Conservation (phyloP, 371 early-diverging fungal species). For the Fennellomyces sp. region DNA sequence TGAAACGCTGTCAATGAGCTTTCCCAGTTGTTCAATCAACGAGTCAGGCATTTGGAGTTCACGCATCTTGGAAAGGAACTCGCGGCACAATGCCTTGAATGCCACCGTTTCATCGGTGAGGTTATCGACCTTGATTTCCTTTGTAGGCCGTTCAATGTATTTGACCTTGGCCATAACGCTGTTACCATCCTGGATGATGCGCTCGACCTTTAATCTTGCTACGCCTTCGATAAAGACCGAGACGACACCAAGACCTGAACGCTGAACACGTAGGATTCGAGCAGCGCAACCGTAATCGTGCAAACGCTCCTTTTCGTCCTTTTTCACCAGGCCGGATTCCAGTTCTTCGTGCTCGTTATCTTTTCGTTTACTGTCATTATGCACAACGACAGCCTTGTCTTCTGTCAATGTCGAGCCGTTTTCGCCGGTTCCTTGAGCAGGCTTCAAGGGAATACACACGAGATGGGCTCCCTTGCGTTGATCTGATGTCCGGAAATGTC, state of each 20-base stretch:
- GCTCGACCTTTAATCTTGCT: slow-evolving; percentile 33
- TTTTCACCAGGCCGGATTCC: slow-evolving; percentile 11
- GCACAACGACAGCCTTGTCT: slow-evolving; percentile 7
- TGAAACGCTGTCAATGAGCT: slow-evolving; percentile 66
- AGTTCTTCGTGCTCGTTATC: neutral
- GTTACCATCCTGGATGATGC: slow-evolving; percentile 17
- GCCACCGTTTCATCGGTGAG: slow-evolving; percentile 59
- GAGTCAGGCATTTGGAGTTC: slow-evolving; percentile 73
- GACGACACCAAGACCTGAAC: slow-evolving; percentile 41
- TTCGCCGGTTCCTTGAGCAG: neutral
- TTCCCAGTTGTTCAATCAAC: slow-evolving; percentile 64
- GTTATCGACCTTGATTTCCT: slow-evolving; percentile 21
- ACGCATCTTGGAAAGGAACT: slow-evolving; percentile 61
- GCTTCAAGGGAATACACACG: slow-evolving; percentile 39
- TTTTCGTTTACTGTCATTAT: neutral
- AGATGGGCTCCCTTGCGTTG: slow-evolving; percentile 35
- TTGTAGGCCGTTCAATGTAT: slow-evolving; percentile 14
- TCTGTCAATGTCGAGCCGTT: slow-evolving; percentile 1
- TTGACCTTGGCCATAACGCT: slow-evolving; percentile 36
- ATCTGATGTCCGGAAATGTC: slow-evolving; percentile 24
- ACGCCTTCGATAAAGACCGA: slow-evolving; percentile 44
- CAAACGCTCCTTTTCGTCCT: slow-evolving; percentile 27
- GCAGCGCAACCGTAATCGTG: slow-evolving; percentile 46
- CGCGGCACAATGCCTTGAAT: slow-evolving; percentile 63
- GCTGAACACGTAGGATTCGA: slow-evolving; percentile 41